Conservation (phyloP, 1,139 yeast genomes). For the Magnusiomyces suaveolens region DNA sequence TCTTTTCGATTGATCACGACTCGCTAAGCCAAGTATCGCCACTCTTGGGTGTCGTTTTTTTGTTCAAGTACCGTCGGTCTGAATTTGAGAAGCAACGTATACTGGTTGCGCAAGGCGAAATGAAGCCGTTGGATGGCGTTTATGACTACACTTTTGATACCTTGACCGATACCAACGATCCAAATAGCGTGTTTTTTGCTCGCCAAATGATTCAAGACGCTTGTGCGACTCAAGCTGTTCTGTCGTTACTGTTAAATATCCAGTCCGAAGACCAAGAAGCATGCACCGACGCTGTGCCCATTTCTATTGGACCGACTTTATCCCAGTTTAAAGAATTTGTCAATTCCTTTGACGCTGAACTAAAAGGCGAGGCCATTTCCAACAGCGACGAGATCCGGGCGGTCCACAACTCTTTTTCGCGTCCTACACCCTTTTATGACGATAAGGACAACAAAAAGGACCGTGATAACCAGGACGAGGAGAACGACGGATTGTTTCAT, state of each 20-base stretch:
- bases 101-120: constrained; percentile 10
- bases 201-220: constrained; percentile 61
- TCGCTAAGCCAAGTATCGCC: constrained; percentile 36
- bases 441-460: constrained; percentile 33
- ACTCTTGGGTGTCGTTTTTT: constrained; percentile 51
- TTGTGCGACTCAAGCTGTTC: constrained; percentile 72
- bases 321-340: constrained; percentile 44
- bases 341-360: constrained; percentile 45
- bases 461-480: constrained; percentile 28
- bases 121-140: constrained; percentile 37
- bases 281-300: background rate
- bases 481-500: constrained; percentile 51
- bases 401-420: constrained; percentile 56
- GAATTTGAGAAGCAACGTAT: constrained; percentile 13
- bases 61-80: constrained; percentile 48
- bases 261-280: constrained; percentile 12
- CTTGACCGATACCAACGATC: constrained; percentile 5
- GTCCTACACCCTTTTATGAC: constrained; percentile 46
- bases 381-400: constrained; percentile 51
- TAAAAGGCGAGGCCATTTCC: constrained; percentile 55
- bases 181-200: constrained; percentile 45
- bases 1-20: constrained; percentile 45
- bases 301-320: constrained; percentile 45
- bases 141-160: constrained; percentile 31
- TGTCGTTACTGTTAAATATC: constrained; percentile 46